Conservation (phyloP, 495 filamentous ascomycete genomes). For the Penicillium bialowiezense region DNA sequence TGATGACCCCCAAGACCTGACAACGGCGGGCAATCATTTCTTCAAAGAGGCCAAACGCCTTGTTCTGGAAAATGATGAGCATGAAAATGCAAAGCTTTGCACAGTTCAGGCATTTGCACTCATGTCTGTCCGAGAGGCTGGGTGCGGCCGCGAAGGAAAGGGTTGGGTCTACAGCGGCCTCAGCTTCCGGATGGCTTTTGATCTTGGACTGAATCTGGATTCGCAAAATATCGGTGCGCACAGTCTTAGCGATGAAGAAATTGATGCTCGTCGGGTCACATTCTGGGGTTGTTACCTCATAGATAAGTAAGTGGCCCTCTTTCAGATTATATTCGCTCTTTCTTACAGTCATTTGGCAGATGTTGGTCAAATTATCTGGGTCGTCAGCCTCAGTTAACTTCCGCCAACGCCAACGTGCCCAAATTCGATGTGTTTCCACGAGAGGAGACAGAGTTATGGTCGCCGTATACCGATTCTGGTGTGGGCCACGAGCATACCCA, state of each 20-base stretch:
- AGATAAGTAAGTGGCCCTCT: conserved; percentile 64
- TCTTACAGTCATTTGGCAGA: conserved; percentile 35
- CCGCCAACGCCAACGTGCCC: conserved; percentile 72
- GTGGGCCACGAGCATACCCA: conserved; percentile 66
- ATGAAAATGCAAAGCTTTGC: conserved; percentile 85
- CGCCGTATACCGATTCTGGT: conserved; percentile 84
- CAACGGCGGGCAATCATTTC: conserved; percentile 94
- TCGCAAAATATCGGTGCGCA: conserved; percentile 58
- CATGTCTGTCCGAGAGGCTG: conserved; percentile 96
- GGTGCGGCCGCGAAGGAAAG: conserved; percentile 90
- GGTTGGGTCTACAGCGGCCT: conserved; percentile 99
- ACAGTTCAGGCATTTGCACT: conserved; percentile 92
- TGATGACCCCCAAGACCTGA: conserved; percentile 64
- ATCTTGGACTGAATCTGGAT: conserved; percentile 91
- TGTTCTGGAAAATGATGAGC: conserved; percentile 87
- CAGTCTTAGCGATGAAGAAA: conserved; percentile 73
- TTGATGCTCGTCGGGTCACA: conserved; percentile 85
- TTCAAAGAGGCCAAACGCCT: conserved; percentile 92
- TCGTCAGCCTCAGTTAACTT: conserved; percentile 81
- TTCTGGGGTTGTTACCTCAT: conserved; percentile 99
- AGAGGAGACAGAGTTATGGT: conserved; percentile 85
- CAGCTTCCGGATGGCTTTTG: conserved; percentile 97
- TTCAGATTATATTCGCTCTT: not conserved
- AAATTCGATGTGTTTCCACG: conserved; percentile 89
- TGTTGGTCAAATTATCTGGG: conserved; percentile 99